Evolutionary conservation across 768 basidiomycete species (phyloP), one percentile per base, ranked within the genome.

Genomic region (Xerocomellus chrysenteron): DNA sequence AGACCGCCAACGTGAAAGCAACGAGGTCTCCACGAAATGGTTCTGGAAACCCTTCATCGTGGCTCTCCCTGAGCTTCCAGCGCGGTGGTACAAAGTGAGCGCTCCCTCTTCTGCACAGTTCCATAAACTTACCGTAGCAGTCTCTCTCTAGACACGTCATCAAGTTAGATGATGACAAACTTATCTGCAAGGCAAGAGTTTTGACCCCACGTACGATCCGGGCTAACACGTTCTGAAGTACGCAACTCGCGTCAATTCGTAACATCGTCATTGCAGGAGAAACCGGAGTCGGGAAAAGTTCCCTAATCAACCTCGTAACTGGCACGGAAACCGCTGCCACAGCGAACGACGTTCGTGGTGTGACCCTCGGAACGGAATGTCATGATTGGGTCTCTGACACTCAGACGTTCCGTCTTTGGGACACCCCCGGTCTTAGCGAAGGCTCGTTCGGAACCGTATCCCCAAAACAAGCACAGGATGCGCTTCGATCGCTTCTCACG

Each of bases 371-470:
- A 19, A 63, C 55, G 14, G 61, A 59, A 43, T 57, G 53, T 47
- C 58, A 68, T 37, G 59, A 62, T 21, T 60, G 60, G 56, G 54
- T 32, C 45, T 46, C 46, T 19, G 54, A 55, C 37, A 41, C 40
- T 9, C 63, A 65, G 42, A 61, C 56, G 17, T 73, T 61, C 55
- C 58, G 62, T 36, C 58, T 74, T 39, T 73, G 60, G 66, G 72
- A 74, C 46, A 73, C 72, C 1, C 68, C 64, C 1, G 73, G 72
- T 28, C 64, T 73, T n/a, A 62, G 63, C 46, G 70, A 71, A 51
- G 65, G 62, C 40, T 62, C 67, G 8, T 66, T 56, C 7, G 67
- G 66, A 37, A 62, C 55, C 4, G 58, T 68, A 5, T 48, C 62
- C 26, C 60, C 67, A 28, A 68, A 61, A 37, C 59, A 61, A 47